phyloP scores from a whole-genome alignment of 169 alveolate species.

The Sarcocystis neurona region DNA sequence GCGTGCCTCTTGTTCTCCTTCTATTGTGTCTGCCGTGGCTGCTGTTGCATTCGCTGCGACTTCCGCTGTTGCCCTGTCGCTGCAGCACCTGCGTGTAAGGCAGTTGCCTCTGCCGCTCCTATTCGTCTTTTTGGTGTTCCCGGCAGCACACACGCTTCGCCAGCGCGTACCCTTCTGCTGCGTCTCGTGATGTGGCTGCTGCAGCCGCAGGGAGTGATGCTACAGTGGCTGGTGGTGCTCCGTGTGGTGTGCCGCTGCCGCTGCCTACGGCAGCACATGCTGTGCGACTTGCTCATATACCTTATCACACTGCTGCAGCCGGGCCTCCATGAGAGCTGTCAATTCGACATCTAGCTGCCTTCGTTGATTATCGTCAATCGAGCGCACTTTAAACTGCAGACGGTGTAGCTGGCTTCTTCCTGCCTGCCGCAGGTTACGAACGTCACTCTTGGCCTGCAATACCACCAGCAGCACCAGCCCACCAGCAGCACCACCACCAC shows the following conservation, averaged over 20 bases:
- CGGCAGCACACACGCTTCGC: neutral
- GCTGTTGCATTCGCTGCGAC: no score
- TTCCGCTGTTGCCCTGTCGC: no score
- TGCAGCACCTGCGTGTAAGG: no score
- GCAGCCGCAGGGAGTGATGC: neutral
- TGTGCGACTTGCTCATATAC: neutral
- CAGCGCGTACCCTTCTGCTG: neutral
- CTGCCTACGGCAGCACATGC: neutral
- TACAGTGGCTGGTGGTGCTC: neutral
- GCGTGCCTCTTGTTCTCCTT: no score
- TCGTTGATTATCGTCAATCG: constrained; percentile 4
- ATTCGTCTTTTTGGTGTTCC: neutral
- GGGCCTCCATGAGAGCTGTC: neutral
- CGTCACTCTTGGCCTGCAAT: constrained; percentile 8
- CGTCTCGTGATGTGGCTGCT: neutral
- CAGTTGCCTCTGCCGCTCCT: no score
- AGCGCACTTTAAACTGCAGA: constrained; percentile 1
- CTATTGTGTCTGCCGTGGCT: no score
- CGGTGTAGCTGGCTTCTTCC: constrained; percentile 15
- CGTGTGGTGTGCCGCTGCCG: neutral
- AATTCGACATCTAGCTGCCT: constrained; percentile 11
- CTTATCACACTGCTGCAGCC: neutral
- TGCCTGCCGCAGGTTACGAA: constrained; percentile 18
- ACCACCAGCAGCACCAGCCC: neutral
- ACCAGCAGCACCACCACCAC: no score